These are phyloP conservation scores for Agapanthus africanus DNA, from an alignment of 106 monocot genomes.

Conservation along the genomic window DNA sequence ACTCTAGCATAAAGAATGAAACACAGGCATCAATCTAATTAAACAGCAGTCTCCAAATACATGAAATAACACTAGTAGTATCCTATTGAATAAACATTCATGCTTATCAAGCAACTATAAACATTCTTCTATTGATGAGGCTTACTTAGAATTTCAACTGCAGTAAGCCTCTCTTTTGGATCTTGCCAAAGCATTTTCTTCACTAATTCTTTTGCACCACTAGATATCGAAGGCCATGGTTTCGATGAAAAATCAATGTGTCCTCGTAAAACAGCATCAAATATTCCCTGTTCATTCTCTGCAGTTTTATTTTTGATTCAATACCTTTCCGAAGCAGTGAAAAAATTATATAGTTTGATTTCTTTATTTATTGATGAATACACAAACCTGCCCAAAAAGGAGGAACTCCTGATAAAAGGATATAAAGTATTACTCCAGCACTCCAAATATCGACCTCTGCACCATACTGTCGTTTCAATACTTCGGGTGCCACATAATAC, in stretches of 20 bases:
- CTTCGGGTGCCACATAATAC: slow-evolving; percentile 94
- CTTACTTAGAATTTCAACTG: slow-evolving; percentile 65
- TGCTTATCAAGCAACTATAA: too few relatives aligned
- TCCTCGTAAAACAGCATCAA: slow-evolving; percentile 60
- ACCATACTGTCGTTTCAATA: slow-evolving; percentile 54
- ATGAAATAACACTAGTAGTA: too few relatives aligned
- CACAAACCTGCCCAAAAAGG: slow-evolving; percentile 89
- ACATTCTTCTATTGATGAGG: too few relatives aligned
- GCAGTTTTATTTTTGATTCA: too few relatives aligned
- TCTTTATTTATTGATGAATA: too few relatives aligned
- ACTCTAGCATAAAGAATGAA: too few relatives aligned
- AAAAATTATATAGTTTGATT: background rate
- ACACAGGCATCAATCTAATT: too few relatives aligned
- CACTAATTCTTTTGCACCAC: slow-evolving; percentile 63
- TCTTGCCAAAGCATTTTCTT: slow-evolving; percentile 69
- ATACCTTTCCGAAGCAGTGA: too few relatives aligned
- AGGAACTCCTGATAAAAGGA: slow-evolving; percentile 88
- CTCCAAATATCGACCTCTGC: slow-evolving; percentile 85
- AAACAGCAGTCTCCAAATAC: slow-evolving; percentile 10
- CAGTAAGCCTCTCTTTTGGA: slow-evolving; percentile 63
- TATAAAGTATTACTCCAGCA: slow-evolving; percentile 93
- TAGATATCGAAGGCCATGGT: slow-evolving; percentile 88
- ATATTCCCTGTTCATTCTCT: slow-evolving; percentile 73
- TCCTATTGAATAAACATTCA: too few relatives aligned
- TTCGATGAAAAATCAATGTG: slow-evolving; percentile 62